Percentiles rank a stretch among this genome's conserved stretches.
These are phyloP conservation scores for Aspergillus ibericus DNA, from an alignment of 2,329 filamentous ascomycete species.

Conservation along the genomic window DNA sequence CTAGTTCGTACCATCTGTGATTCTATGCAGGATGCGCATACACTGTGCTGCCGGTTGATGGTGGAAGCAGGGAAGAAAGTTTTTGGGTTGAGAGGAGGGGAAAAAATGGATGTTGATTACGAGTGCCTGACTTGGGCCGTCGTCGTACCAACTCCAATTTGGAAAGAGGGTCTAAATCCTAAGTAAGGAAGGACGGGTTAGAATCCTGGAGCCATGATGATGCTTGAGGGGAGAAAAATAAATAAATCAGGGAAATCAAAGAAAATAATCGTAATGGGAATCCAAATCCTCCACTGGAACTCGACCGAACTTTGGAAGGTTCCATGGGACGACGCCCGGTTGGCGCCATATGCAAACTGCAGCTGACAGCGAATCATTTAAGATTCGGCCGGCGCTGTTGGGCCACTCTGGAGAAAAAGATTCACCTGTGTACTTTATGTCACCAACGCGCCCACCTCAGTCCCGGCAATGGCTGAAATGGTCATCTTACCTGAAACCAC, in stretches of 20 bases:
- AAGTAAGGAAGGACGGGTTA: too few relatives aligned
- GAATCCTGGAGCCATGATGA: too few relatives aligned
- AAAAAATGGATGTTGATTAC: background rate
- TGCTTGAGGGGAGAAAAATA: too few relatives aligned
- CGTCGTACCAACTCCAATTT: background rate
- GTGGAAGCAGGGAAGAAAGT: background rate
- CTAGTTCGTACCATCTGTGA: conserved; percentile 10
- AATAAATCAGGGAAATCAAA: too few relatives aligned
- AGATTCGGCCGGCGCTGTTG: background rate
- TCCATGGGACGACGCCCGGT: background rate
- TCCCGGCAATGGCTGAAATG: background rate
- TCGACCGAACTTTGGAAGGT: conserved; percentile 1
- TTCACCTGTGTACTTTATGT: background rate
- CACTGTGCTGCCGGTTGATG: background rate
- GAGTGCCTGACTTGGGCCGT: background rate
- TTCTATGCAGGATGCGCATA: conserved; percentile 13
- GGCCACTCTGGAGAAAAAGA: background rate
- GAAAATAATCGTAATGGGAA: too few relatives aligned
- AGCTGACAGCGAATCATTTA: conserved; percentile 1
- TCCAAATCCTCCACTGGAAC: background rate
- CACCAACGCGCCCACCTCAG: background rate
- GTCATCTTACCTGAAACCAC: conserved; percentile 4
- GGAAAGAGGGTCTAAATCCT: too few relatives aligned
- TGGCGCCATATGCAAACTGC: background rate
- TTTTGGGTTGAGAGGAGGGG: background rate